phyloP scores from a whole-genome alignment of 176 grass and related monocot species.

The Tillandsia fasciculata region DNA sequence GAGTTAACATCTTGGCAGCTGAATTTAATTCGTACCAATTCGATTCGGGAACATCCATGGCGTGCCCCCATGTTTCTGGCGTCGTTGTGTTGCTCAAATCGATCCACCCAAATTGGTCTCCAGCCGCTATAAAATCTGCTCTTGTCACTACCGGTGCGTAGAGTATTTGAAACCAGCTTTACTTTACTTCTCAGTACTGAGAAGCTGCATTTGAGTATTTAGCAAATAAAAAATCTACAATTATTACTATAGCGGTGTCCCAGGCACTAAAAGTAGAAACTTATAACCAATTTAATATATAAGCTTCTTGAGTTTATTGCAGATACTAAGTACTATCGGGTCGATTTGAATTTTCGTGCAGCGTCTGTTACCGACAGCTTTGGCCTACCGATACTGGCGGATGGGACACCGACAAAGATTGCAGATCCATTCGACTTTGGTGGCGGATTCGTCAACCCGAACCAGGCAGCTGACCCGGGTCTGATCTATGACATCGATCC shows the following conservation, averaged over 20 bases:
- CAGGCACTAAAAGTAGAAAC: too few species aligned
- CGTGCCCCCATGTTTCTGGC: conserved; percentile 38
- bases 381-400: conserved; percentile 34
- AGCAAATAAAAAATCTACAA: too few species aligned
- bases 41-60: conserved; percentile 23
- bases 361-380: conserved; percentile 29
- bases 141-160: conserved; percentile 35
- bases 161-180: not conserved
- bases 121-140: conserved; percentile 31
- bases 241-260: too few species aligned
- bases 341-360: conserved; percentile 8
- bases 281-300: too few species aligned
- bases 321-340: not conserved
- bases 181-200: not conserved
- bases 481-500: conserved; percentile 19
- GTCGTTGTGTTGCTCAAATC: conserved; percentile 31
- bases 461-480: conserved; percentile 34
- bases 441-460: conserved; percentile 36
- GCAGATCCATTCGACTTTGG: conserved; percentile 52
- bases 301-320: not conserved
- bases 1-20: conserved; percentile 35
- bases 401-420: conserved; percentile 26
- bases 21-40: conserved; percentile 17
- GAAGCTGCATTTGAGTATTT: not conserved
- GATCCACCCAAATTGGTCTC: conserved; percentile 37